A percentile compares a stretch with the other conserved stretches of the same genome.
phyloP scores from a whole-genome alignment of 208 protist species.

The Entamoeba invadens region DNA sequence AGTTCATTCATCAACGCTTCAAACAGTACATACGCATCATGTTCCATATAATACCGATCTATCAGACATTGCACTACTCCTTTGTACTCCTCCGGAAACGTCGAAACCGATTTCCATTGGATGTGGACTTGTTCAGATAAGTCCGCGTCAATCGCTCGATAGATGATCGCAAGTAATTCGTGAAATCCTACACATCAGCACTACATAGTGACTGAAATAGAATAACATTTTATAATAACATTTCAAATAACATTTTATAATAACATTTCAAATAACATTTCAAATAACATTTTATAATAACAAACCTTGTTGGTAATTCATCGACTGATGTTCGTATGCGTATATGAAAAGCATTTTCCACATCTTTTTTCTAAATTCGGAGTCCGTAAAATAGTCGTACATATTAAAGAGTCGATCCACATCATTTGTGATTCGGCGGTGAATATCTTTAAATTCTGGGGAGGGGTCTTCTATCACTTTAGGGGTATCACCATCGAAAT shows the following conservation, averaged over 20 bases:
- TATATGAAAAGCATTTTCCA: background rate
- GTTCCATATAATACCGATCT: background rate
- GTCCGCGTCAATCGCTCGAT: background rate
- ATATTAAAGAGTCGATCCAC: background rate
- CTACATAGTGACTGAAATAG: no score
- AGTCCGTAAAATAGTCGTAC: background rate
- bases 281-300: no score
- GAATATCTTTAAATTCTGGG: background rate
- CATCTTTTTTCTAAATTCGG: background rate
- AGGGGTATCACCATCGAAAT: background rate
- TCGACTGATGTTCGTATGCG: background rate
- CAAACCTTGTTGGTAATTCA: background rate
- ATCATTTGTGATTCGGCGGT: background rate
- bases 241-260: no score
- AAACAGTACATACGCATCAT: background rate
- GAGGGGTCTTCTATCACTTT: background rate
- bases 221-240: no score
- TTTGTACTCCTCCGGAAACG: background rate
- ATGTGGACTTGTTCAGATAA: background rate
- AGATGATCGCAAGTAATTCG: background rate
- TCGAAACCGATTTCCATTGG: background rate
- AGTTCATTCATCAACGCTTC: background rate
- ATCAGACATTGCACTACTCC: background rate
- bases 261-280: no score
- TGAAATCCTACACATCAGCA: no score